Evolutionary conservation across 1,284 basidiomycete genomes (phyloP), one percentile per base, ranked within the genome.

Genomic region (Caloboletus inedulis): DNA sequence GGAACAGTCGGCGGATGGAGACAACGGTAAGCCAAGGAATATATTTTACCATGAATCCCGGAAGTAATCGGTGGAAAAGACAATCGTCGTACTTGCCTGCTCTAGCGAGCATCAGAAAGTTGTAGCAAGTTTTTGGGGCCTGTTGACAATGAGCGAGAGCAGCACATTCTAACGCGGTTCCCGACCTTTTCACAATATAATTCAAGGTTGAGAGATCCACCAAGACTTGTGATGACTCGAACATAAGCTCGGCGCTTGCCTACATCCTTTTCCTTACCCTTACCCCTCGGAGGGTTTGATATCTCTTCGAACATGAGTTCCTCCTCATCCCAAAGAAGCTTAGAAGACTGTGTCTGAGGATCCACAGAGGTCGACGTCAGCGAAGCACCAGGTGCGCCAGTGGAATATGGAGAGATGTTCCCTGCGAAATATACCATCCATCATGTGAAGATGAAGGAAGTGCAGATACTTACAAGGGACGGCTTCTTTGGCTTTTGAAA

Each of bases 51-150:
- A 99, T 99, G 68, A 99, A 99, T 0, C 92, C 95, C 6, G 94
- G 94, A 13, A 99, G 93, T 44, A 97, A 77, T 33, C 96, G 85
- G 67, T 99, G 96, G 71, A 99, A 99, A 30, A 89, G 69, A 55
- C 84, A 87, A 61, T 92, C 77, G 61, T 98, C 87, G 68, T 98
- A 99, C 62, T 94, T 93, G 3, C 94, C 94, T 33, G 85, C 76
- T 59, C 85, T 84, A 0, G 94, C 93, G 5, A 98, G 80, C 85
- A 90, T 90, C 18, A 99, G 74, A 71, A 98, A 99, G 72, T 99
- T 99, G 71, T 98, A 99, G 64, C 94, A 96, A 1, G 96, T 98
- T 73, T 96, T 95, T 0, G 96, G 96, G 7, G 95, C 96, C 84
- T 94, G 52, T 27, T 46, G 40, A 53, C 31, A 31, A 27, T 37